Evolutionary conservation across 192 early-diverging fungal genomes (phyloP).

Genomic region (Coemansia sp.): DNA sequence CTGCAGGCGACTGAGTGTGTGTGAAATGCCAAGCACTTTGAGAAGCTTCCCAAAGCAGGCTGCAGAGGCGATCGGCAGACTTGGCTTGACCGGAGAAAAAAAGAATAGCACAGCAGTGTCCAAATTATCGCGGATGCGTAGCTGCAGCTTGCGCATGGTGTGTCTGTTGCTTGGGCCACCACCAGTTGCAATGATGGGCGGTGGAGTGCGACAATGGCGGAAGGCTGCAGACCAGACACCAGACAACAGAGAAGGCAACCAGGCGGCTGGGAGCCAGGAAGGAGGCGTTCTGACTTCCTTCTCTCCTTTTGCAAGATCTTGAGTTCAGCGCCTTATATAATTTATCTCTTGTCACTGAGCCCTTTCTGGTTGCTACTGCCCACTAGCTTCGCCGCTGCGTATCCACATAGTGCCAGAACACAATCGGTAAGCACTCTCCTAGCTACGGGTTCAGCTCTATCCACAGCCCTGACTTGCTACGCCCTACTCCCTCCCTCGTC

Average conservation of each 20-base stretch:
- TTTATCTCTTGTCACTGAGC: not conserved
- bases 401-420: not conserved
- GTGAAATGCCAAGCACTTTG: not conserved
- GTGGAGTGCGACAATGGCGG: too few species aligned
- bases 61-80: not conserved
- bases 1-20: not conserved
- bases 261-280: not conserved
- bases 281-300: not conserved
- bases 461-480: not conserved
- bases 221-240: too few species aligned
- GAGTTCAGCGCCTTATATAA: conserved; percentile 3
- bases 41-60: not conserved
- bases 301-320: not conserved
- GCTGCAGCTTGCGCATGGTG: not conserved
- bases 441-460: not conserved
- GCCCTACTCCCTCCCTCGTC: not conserved
- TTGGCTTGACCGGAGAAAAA: not conserved
- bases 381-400: not conserved
- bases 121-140: not conserved
- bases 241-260: not conserved
- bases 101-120: not conserved
- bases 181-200: not conserved
- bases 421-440: conserved; percentile 1
- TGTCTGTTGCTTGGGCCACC: not conserved
- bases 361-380: not conserved